Conservation (phyloP, 345 rosid genomes). For the Sisymbrium altissimum region DNA sequence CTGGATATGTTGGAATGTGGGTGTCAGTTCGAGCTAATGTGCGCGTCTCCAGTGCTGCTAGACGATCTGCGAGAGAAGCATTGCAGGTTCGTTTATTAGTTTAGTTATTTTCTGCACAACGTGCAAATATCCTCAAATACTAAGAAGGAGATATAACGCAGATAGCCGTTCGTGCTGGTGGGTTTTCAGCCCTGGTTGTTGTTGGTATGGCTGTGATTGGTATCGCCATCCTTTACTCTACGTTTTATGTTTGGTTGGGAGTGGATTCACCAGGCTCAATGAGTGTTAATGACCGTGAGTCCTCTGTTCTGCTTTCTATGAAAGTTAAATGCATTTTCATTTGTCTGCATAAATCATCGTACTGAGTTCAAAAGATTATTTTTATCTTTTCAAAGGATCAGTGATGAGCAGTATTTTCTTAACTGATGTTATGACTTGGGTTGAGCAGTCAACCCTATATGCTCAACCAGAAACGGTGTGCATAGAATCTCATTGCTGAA, state of each 20-base stretch:
- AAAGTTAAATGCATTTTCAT: background rate
- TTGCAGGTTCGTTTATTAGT: slow-evolving; percentile 67
- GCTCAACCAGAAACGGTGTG: background rate
- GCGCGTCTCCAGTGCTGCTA: slow-evolving; percentile 97
- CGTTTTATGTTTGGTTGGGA: slow-evolving; percentile 89
- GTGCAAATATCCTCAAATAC: slow-evolving; percentile 6
- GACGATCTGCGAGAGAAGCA: slow-evolving; percentile 98
- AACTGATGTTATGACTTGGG: background rate
- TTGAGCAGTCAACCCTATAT: background rate
- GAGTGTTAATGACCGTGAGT: slow-evolving; percentile 93
- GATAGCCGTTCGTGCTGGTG: slow-evolving; percentile 98
- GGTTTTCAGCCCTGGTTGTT: slow-evolving; percentile 95
- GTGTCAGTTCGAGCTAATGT: slow-evolving; percentile 99
- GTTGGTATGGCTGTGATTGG: slow-evolving; percentile 99
- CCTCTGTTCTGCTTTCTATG: slow-evolving; percentile 12
- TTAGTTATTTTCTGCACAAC: slow-evolving; percentile 22
- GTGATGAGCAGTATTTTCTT: background rate
- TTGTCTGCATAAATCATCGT: background rate
- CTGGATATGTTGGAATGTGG: slow-evolving; percentile 99
- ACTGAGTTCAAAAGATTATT: background rate
- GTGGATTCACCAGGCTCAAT: slow-evolving; percentile 82
- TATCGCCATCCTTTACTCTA: slow-evolving; percentile 86
- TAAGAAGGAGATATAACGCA: slow-evolving; percentile 41
- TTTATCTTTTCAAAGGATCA: background rate
- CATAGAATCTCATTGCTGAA: background rate